Evolutionary conservation across 371 early-diverging fungal genomes (phyloP).

Genomic region (Basidiobolus meristosporus): DNA sequence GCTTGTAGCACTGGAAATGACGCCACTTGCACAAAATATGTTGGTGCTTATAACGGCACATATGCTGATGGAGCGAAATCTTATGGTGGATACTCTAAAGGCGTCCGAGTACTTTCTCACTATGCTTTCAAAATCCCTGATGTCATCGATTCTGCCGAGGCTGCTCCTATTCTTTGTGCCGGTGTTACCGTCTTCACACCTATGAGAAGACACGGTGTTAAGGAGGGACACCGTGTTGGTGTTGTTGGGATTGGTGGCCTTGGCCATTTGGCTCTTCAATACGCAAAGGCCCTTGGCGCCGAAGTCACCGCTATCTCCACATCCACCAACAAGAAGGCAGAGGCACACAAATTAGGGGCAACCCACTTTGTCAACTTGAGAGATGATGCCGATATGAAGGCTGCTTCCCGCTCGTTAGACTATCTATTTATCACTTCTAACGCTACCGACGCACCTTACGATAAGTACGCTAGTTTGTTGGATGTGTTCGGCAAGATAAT

Average conservation of each 20-base stretch:
- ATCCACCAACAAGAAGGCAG: conserved; percentile 25
- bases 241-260: too few relatives aligned
- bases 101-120: conserved; percentile 14
- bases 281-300: conserved; percentile 36
- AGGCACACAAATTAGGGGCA: conserved; percentile 49
- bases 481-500: conserved; percentile 28
- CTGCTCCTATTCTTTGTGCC: conserved; percentile 31
- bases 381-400: conserved; percentile 7
- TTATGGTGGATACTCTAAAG: conserved; percentile 24
- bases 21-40: conserved; percentile 22
- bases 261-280: conserved; percentile 51
- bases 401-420: too few relatives aligned
- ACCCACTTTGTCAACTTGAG: conserved; percentile 19
- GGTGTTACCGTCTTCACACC: conserved; percentile 47
- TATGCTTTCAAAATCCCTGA: conserved; percentile 30
- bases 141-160: conserved; percentile 8
- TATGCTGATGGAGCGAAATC: conserved; percentile 1
- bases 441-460: conserved; percentile 30
- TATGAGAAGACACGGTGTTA: conserved; percentile 18
- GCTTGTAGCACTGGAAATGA: conserved; percentile 24
- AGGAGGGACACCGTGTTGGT: too few relatives aligned
- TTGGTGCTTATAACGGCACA: conserved; percentile 21
- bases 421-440: conserved; percentile 28
- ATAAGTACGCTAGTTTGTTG: conserved; percentile 20
- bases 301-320: conserved; percentile 53